These are phyloP conservation scores for Suillus plorans DNA, from an alignment of 768 basidiomycete species.

Conservation along the genomic window DNA sequence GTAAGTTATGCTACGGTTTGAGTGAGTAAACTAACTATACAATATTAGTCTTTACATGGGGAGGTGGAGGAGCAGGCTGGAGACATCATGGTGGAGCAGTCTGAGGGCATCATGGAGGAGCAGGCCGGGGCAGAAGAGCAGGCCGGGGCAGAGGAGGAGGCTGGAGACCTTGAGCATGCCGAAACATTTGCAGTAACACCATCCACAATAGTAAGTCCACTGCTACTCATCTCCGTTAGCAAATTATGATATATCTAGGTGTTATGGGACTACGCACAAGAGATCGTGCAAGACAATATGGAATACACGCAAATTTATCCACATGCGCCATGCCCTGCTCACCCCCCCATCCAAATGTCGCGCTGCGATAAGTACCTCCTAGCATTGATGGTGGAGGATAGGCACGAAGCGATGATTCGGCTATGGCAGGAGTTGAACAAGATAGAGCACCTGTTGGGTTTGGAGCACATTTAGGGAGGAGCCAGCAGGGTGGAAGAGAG, in stretches of 20 bases:
- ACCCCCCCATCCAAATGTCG: background rate
- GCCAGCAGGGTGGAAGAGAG: too few species aligned
- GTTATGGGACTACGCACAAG: background rate
- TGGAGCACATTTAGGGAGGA: background rate
- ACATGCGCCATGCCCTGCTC: background rate
- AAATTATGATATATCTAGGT: background rate
- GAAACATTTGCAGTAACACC: background rate
- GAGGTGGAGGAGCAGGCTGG: background rate
- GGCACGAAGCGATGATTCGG: too few species aligned
- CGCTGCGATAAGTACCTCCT: too few species aligned
- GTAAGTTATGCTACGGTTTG: background rate
- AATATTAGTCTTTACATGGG: background rate
- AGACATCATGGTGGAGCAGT: too few species aligned
- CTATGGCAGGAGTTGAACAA: too few species aligned
- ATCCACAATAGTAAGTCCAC: background rate
- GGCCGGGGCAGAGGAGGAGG: too few species aligned
- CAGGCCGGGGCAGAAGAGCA: too few species aligned
- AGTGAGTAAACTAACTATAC: background rate
- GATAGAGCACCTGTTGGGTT: too few species aligned
- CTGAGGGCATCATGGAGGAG: too few species aligned
- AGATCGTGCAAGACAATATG: background rate
- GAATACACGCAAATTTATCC: background rate
- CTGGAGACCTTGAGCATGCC: too few species aligned
- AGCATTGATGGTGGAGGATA: too few species aligned
- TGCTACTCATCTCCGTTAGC: background rate